A percentile compares a stretch with the other conserved stretches of the same genome.
These are phyloP conservation scores for Leccinum broughii DNA, from an alignment of 768 basidiomycete genomes.

Conservation along the genomic window DNA sequence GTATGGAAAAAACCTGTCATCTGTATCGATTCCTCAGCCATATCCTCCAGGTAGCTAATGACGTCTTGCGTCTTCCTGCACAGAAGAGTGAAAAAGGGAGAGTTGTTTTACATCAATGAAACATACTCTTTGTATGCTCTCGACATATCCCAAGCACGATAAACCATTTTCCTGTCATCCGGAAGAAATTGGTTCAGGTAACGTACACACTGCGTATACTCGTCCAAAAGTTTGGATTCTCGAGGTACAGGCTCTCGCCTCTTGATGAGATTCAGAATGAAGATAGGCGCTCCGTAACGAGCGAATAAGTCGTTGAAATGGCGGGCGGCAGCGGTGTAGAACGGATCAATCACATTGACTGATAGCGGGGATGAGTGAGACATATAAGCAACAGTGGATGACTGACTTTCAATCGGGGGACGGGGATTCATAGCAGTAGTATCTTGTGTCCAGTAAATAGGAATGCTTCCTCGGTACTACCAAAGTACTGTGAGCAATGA, in stretches of 20 bases:
- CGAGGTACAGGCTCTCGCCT: slow-evolving; percentile 73
- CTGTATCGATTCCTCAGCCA: slow-evolving; percentile 91
- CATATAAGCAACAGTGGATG: background rate
- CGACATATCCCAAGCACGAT: slow-evolving; percentile 96
- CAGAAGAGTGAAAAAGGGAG: background rate
- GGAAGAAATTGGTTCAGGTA: slow-evolving; percentile 98
- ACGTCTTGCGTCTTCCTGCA: slow-evolving; percentile 91
- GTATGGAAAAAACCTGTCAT: slow-evolving; percentile 96
- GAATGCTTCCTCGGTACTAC: slow-evolving; percentile 92
- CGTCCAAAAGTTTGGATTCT: slow-evolving; percentile 86
- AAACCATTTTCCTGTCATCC: slow-evolving; percentile 79
- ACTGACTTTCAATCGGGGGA: slow-evolving; percentile 93
- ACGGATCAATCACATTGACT: slow-evolving; percentile 95
- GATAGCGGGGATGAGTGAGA: slow-evolving; percentile 3
- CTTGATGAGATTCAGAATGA: slow-evolving; percentile 94
- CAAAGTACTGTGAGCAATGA: background rate
- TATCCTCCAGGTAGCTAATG: slow-evolving; percentile 90
- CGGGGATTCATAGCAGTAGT: slow-evolving; percentile 85
- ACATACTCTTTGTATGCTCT: slow-evolving; percentile 90
- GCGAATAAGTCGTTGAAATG: slow-evolving; percentile 92
- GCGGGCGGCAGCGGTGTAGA: slow-evolving; percentile 86
- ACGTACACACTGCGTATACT: slow-evolving; percentile 87
- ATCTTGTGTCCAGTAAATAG: slow-evolving; percentile 96
- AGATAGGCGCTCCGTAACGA: slow-evolving; percentile 87
- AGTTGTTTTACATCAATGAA: background rate